Base-by-base conservation (phyloP, 495 filamentous ascomycete genomes). In the Penicillium longicatenatum region DNA sequence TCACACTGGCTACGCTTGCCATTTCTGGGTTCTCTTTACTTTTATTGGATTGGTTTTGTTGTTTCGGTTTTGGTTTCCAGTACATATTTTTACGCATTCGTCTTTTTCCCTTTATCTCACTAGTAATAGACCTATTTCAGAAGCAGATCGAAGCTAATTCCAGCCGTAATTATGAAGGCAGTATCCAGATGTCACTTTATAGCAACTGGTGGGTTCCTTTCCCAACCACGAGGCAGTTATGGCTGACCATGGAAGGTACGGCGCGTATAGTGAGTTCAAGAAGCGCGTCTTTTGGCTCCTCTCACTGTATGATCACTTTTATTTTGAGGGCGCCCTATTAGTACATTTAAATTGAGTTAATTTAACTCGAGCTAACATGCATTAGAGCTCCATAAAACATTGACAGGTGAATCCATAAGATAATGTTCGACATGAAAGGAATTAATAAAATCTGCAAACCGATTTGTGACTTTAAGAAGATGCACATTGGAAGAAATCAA, bases 41-140 rank as follows among this genome's bases (percentile, higher is more conserved):
- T 33, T 52, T 4, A 2, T 26, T 26, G 16, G 2, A 39, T 39
- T 39, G 37, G 14, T 45, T 45, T 37, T 1, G 11, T 51, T 31
- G 17, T 51, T 39, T 21, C 11, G 30, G 22, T 49, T 17, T 33
- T 16, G 22, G 46, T 17, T 49, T 49, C 46, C 31, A n/a, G 46
- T 49, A 49, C 24, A 49, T 49, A 49, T 49, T 31, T 31, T 26
- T 49, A 14, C 24, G 24, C 46, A 49, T 49, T 49, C 22, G 5
- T 4, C 21, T 48, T 50, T 31, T 31, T 31, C 19, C 35, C 30
- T 31, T n/a, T 51, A 19, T 14, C 19, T 21, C 10, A 29, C 21
- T 51, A 51, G 48, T 51, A 51, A 51, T 51, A 51, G 7, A 49
- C 29, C n/a, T 29, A 12, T 11, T 45, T 22, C 19, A 17, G 26